phyloP scores from a whole-genome alignment of 1,284 basidiomycete genomes.

The Trichosporon sp. region DNA sequence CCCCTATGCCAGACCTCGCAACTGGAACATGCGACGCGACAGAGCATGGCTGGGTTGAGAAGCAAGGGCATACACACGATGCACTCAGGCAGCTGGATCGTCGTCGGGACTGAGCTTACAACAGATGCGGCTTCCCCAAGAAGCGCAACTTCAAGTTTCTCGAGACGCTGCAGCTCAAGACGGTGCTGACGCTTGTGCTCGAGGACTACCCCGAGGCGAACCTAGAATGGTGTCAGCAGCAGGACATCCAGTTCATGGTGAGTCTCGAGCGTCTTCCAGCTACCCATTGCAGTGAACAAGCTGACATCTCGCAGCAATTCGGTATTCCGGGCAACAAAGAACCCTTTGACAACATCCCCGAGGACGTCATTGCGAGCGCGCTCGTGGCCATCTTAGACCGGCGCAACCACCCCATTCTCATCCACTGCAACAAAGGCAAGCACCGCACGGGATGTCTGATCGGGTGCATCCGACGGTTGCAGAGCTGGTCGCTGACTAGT shows the following conservation, averaged over 20 bases:
- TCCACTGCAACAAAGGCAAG: conserved; percentile 66
- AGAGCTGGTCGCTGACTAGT: conserved; percentile 61
- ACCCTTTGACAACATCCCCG: conserved; percentile 61
- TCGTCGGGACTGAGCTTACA: neutral
- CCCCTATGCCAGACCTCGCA: neutral
- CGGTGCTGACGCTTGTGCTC: conserved; percentile 61
- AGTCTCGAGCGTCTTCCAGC: conserved; percentile 21
- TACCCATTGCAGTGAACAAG: too few species aligned
- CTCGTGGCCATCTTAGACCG: conserved; percentile 61
- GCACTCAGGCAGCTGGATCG: neutral
- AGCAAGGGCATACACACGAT: neutral
- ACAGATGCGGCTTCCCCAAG: conserved; percentile 58
- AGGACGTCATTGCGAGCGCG: conserved; percentile 62
- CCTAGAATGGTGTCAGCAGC: conserved; percentile 56
- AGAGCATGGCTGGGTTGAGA: neutral
- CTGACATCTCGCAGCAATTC: conserved; percentile 56
- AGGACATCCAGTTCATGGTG: conserved; percentile 55
- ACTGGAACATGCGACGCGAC: too few species aligned
- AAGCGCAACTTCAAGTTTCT: conserved; percentile 62
- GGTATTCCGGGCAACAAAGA: conserved; percentile 64
- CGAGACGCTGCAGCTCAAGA: conserved; percentile 60
- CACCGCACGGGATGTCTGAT: conserved; percentile 64
- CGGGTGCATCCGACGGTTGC: conserved; percentile 61
- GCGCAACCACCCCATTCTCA: conserved; percentile 62
- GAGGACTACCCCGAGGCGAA: conserved; percentile 63